phyloP scores from a whole-genome alignment of 805 yeast species.

The Ogataea neopini region DNA sequence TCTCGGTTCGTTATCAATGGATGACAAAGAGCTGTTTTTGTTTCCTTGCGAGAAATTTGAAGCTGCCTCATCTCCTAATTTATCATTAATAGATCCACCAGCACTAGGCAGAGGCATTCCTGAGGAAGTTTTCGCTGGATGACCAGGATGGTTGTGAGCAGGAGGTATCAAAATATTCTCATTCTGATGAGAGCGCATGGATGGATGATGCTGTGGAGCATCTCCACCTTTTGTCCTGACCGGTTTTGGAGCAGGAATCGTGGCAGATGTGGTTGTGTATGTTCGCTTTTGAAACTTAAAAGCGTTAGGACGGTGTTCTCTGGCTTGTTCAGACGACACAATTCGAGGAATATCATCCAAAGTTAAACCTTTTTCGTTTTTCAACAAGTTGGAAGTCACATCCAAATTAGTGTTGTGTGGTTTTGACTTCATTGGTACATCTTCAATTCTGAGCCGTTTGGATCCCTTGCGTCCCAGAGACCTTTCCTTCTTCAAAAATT shows the following conservation, averaged over 20 bases:
- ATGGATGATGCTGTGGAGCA: slow-evolving; percentile 6
- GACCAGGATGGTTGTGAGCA: neutral
- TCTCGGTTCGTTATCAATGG: neutral
- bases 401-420: slow-evolving; percentile 42
- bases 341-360: slow-evolving; percentile 96
- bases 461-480: slow-evolving; percentile 32
- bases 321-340: slow-evolving; percentile 95
- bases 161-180: neutral
- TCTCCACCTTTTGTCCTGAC: slow-evolving; percentile 24
- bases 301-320: slow-evolving; percentile 91
- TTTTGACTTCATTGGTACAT: slow-evolving; percentile 29
- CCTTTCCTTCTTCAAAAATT: slow-evolving; percentile 23
- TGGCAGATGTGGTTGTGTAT: slow-evolving; percentile 36
- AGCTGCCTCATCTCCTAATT: neutral
- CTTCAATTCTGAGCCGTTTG: slow-evolving; percentile 31
- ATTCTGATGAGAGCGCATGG: neutral
- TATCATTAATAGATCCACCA: neutral
- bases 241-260: slow-evolving; percentile 37
- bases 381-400: slow-evolving; percentile 67
- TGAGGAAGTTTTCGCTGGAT: neutral
- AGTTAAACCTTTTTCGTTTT: slow-evolving; percentile 82
- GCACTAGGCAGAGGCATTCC: neutral
- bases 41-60: neutral
- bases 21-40: neutral
- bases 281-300: slow-evolving; percentile 69